Base-by-base conservation (phyloP, 345 rosid genomes). In the Hibiscus mutabilis region DNA sequence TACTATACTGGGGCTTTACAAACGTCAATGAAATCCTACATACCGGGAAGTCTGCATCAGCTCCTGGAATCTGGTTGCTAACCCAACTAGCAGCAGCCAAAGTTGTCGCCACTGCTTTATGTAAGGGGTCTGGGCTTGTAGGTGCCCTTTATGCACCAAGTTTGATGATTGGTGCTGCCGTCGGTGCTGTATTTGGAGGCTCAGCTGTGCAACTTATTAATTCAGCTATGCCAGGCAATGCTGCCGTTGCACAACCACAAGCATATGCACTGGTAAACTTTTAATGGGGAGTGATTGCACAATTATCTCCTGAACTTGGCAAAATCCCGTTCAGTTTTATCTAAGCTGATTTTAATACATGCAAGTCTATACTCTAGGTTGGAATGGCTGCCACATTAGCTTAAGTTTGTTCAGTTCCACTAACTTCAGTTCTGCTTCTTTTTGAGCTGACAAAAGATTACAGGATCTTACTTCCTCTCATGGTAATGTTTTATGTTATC, bases 311-410 rank as follows among this genome's bases (percentile, higher is more conserved):
- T 3, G 69, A 46, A n/a, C 46, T 60, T 60, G 62, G 55, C 24
- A 19, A 29, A 60, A 3, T 16, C 22, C 15, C 42, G 46, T 71
- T 67, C 56, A 61, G 65, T 72, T 73, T 25, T 31, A 42, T 57
- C 21, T 35, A 33, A 65, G 71, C 24, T 77, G 72, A 76, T 65
- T 37, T 52, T 71, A n/a, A 69, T 71, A 49, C 73, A 60, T 56
- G 62, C 44, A 62, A 55, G 68, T 67, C 73, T 75, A 63, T 69
- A 55, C 65, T 86, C 77, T 82, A 92, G 99, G 97, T 95, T 73
- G 97, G 99, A 78, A 95, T 95, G 97, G 99, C 99, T 76, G 97
- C 99, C 53, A 87, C 99, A 22, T 79, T 95, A 66, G 99, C 97
- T 78, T 95, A 97, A 76, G 93, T 92, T 76, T 95, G 99, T 84